Percentiles rank a stretch among this genome's conserved stretches.
These are phyloP conservation scores for Pezicula radicicola DNA, from an alignment of 2,329 filamentous ascomycete genomes.

Conservation along the genomic window DNA sequence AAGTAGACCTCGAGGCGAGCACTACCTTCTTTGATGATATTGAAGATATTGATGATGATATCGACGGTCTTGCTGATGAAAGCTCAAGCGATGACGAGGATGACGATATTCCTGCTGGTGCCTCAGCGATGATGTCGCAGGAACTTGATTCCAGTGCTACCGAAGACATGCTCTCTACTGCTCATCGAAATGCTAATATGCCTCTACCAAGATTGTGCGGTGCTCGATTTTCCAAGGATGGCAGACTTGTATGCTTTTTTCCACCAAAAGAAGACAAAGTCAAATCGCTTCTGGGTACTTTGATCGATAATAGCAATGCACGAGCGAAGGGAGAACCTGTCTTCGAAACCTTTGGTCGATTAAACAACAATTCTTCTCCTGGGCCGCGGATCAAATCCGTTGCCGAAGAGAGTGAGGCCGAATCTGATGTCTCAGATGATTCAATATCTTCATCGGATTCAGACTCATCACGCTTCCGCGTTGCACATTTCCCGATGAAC, in stretches of 20 bases:
- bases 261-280: conserved; percentile 60
- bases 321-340: conserved; percentile 46
- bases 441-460: conserved; percentile 27
- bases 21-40: conserved; percentile 57
- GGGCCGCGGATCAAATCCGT: conserved; percentile 35
- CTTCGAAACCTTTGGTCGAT: conserved; percentile 62
- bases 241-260: conserved; percentile 65
- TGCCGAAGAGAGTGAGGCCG: conserved; percentile 31
- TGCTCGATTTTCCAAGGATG: conserved; percentile 59
- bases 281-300: conserved; percentile 43
- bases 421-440: conserved; percentile 33
- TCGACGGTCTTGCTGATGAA: conserved; percentile 62
- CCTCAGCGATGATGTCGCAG: conserved; percentile 55
- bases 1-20: conserved; percentile 57
- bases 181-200: conserved; percentile 48
- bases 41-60: conserved; percentile 55
- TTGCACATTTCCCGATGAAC: conserved; percentile 23
- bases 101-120: conserved; percentile 31
- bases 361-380: conserved; percentile 47
- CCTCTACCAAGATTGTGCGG: conserved; percentile 57
- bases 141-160: conserved; percentile 52
- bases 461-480: conserved; percentile 27
- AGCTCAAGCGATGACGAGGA: conserved; percentile 86
- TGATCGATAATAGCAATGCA: conserved; percentile 44
- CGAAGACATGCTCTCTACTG: conserved; percentile 49